Percentiles rank a stretch among this genome's conserved stretches.
These are phyloP conservation scores for Zymoseptoria crescenta DNA, from an alignment of 2,329 filamentous ascomycete genomes.

Conservation along the genomic window DNA sequence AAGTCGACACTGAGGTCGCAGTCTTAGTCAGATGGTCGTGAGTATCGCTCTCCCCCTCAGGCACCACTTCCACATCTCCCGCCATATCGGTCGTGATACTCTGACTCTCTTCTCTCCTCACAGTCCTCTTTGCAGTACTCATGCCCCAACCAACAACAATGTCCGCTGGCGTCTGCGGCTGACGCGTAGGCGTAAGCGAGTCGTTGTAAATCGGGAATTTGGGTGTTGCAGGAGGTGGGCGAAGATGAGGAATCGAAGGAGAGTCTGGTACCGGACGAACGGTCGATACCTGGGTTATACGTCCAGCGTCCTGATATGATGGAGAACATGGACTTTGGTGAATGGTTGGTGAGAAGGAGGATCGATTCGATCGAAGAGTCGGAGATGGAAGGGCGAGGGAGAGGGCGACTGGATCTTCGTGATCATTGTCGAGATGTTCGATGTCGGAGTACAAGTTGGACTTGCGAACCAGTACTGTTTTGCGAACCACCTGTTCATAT, in stretches of 20 bases:
- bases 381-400: constrained; percentile 16
- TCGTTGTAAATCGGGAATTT: constrained; percentile 28
- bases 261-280: not conserved
- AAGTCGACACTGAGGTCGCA: not conserved
- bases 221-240: constrained; percentile 7
- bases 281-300: constrained; percentile 2
- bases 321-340: not conserved
- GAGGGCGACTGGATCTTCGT: constrained; percentile 12
- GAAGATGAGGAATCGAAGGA: not conserved
- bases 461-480: not conserved
- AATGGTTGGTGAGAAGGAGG: not conserved
- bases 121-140: not conserved
- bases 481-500: not conserved
- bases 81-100: not conserved
- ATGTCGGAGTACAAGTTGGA: not conserved
- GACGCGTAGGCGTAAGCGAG: constrained; percentile 15
- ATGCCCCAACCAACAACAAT: constrained; percentile 3
- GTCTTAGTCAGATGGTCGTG: not conserved
- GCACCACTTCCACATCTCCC: not conserved
- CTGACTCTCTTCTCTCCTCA: not conserved
- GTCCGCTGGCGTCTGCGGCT: constrained; percentile 32
- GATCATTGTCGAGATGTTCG: not conserved
- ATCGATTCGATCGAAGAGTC: constrained; percentile 1
- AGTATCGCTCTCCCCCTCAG: not conserved
- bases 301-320: not conserved